Evolutionary conservation across 1,284 basidiomycete genomes (phyloP), one percentile per base, ranked within the genome.

Genomic region (Agroathelia rolfsii): DNA sequence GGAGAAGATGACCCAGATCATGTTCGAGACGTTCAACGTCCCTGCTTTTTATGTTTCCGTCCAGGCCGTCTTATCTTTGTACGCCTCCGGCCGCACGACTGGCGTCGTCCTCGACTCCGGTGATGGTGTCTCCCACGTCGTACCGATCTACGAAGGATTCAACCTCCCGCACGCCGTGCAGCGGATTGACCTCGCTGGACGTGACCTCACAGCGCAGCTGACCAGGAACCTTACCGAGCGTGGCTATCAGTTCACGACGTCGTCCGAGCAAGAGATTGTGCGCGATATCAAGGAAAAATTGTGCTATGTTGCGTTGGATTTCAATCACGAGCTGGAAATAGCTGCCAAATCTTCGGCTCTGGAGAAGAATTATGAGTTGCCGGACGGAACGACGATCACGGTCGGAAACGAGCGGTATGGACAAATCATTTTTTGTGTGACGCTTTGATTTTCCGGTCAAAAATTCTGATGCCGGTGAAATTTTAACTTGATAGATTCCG

Each of bases 61-160:
- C 58, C 79, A 83, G 62, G 79, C 79, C 55, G 79, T 82, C 37
- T 66, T 83, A 21, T 81, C 78, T 28, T 68, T 83, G 38, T 82
- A 82, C 63, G 78, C 79, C 21, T 82, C 78, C 37, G 79, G 79
- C 61, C 75, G 78, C 62, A 62, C 60, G 19, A 82, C 77, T 30
- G 78, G 78, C 75, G 79, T 81, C 61, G 77, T 82, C 36, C 69
- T 81, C 53, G 79, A 83, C 63, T 81, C 78, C n/a, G n/a, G n/a
- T n/a, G n/a, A n/a, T n/a, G n/a, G n/a, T n/a, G n/a, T n/a, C n/a
- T n/a, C n/a, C n/a, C 25, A 83, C 74, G 77, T 75, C 36, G 78
- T 81, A 34, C 78, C 79, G 45, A 81, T 82, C 56, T 82, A 82
- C 66, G 78, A 82, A 56, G 79, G n/a, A 59, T 82, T 79, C 69